phyloP scores from a whole-genome alignment of 768 basidiomycete genomes.

The Tubosaeta sp. region DNA sequence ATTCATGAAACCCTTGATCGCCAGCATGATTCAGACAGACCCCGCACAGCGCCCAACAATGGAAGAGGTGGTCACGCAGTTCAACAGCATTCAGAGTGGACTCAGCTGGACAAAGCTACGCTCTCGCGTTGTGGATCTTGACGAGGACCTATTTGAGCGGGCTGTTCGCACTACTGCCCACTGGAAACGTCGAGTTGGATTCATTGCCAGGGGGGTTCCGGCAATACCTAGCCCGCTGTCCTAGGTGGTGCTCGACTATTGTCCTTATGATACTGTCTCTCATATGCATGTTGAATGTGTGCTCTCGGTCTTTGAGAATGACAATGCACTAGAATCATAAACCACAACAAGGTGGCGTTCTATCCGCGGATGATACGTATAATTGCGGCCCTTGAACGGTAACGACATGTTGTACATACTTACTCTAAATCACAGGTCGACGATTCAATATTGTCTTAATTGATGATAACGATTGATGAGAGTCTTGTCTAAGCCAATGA shows the following conservation, averaged over 20 bases:
- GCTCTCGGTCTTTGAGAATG: too few relatives aligned
- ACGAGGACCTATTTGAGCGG: constrained; percentile 12
- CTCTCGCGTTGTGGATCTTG: constrained; percentile 21
- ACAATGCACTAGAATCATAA: too few relatives aligned
- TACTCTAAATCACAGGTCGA: too few relatives aligned
- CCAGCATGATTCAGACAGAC: constrained; percentile 21
- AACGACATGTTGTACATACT: too few relatives aligned
- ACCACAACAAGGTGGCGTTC: too few relatives aligned
- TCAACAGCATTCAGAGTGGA: constrained; percentile 5
- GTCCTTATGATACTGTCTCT: background rate
- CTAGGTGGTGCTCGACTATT: background rate
- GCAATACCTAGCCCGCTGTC: constrained; percentile 6
- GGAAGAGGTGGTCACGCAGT: constrained; percentile 17
- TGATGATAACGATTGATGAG: too few relatives aligned
- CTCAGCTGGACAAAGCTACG: constrained; percentile 21
- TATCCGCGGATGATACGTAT: too few relatives aligned
- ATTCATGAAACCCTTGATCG: constrained; percentile 21
- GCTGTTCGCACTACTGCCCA: constrained; percentile 11
- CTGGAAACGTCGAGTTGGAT: constrained; percentile 22
- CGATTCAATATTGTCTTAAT: too few relatives aligned
- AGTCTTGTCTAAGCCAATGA: too few relatives aligned
- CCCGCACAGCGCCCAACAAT: constrained; percentile 21
- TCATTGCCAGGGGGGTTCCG: constrained; percentile 8
- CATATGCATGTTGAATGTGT: too few relatives aligned
- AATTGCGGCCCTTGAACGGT: too few relatives aligned